Conservation (phyloP, 176 grass and related monocot species). For the Microstegium vimineum region DNA sequence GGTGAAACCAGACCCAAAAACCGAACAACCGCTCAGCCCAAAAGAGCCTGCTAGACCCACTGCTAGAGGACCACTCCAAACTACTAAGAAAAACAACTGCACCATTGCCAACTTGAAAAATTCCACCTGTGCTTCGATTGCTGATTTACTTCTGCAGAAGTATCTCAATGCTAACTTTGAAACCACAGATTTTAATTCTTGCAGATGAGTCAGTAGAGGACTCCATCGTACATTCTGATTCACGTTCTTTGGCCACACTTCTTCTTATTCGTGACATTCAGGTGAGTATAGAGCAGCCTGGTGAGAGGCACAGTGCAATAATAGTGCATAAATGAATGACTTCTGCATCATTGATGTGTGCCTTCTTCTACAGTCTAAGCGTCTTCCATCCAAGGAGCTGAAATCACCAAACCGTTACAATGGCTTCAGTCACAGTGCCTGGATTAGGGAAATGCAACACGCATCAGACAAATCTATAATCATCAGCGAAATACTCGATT, state of each 20-base stretch:
- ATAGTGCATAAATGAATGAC: not conserved
- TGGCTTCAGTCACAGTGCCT: conserved; percentile 70
- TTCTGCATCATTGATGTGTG: conserved; percentile 19
- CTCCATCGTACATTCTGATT: conserved; percentile 97
- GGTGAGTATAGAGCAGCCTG: conserved; percentile 45
- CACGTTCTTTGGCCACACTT: conserved; percentile 93
- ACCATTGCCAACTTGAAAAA: not conserved
- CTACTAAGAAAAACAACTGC: not conserved
- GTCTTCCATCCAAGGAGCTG: conserved; percentile 77
- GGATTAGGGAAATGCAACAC: conserved; percentile 97
- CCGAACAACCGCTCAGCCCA: not conserved
- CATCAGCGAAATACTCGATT: conserved; percentile 96
- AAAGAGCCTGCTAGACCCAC: not conserved
- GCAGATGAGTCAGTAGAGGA: conserved; percentile 98
- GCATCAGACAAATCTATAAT: conserved; percentile 98
- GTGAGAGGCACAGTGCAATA: not conserved
- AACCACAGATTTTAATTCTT: conserved; percentile 95
- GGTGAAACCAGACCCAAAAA: not conserved
- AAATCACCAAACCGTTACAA: conserved; percentile 60
- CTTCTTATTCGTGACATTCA: conserved; percentile 95
- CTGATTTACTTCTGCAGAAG: not conserved
- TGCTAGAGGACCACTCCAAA: not conserved
- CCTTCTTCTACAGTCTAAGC: conserved; percentile 70
- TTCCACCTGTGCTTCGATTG: not conserved
- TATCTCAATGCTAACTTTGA: conserved; percentile 53